Conservation (phyloP, 2,329 filamentous ascomycete genomes). For the Apiospora marii region DNA sequence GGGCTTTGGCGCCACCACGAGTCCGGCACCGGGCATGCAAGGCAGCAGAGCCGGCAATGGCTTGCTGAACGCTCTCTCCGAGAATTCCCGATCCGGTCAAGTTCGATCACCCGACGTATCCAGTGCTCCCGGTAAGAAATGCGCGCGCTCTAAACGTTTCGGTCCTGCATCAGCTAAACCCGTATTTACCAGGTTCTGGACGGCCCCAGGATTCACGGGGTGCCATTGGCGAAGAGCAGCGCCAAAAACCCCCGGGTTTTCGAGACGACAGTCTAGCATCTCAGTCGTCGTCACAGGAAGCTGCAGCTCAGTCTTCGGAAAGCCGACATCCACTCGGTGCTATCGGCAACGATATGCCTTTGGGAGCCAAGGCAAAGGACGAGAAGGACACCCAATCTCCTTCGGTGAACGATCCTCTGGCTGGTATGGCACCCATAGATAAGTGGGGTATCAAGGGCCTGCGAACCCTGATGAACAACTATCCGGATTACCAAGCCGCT, state of each 20-base stretch:
- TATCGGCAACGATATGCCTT: conserved; percentile 53
- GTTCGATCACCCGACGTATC: conserved; percentile 57
- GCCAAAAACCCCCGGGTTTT: conserved; percentile 54
- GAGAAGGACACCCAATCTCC: conserved; percentile 49
- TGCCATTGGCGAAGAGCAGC: conserved; percentile 50
- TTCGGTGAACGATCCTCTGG: conserved; percentile 64
- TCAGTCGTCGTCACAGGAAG: conserved; percentile 46
- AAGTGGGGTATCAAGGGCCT: conserved; percentile 72
- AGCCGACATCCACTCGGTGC: conserved; percentile 53
- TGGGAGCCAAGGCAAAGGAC: conserved; percentile 51
- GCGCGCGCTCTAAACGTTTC: not conserved
- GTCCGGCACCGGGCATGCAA: conserved; percentile 48
- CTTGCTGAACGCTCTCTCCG: conserved; percentile 69
- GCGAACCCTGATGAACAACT: conserved; percentile 69
- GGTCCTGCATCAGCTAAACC: conserved; percentile 5
- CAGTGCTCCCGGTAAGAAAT: conserved; percentile 45
- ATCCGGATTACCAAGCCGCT: conserved; percentile 68
- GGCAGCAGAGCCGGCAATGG: conserved; percentile 63
- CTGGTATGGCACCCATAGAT: conserved; percentile 68
- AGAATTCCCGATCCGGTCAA: conserved; percentile 58
- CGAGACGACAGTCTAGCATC: conserved; percentile 52
- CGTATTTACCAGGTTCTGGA: conserved; percentile 42
- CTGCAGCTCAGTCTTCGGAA: conserved; percentile 45
- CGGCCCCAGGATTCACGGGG: conserved; percentile 55
- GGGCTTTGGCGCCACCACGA: conserved; percentile 59